Percentiles rank a stretch among this genome's conserved stretches.
Conservation (phyloP, 1,139 yeast genomes). For the Pneumocystis carinii region DNA sequence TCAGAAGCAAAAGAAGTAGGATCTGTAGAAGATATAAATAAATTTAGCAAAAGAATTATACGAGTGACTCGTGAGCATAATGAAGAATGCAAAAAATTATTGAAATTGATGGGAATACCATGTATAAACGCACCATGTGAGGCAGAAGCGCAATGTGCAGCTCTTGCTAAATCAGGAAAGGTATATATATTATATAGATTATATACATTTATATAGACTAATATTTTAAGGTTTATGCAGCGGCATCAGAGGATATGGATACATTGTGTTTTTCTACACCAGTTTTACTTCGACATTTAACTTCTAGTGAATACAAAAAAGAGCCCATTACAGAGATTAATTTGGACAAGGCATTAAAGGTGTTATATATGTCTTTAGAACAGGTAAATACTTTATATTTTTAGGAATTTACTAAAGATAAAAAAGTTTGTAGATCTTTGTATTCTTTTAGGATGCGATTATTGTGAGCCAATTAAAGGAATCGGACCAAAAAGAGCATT, state of each 20-base stretch:
- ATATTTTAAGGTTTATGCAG: constrained; percentile 60
- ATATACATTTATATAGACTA: neutral
- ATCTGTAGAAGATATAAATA: constrained; percentile 57
- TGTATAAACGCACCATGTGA: constrained; percentile 89
- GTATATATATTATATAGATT: constrained; percentile 1
- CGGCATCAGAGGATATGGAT: constrained; percentile 99
- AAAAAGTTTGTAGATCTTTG: constrained; percentile 64
- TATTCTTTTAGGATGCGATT: constrained; percentile 89
- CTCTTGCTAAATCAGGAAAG: constrained; percentile 61
- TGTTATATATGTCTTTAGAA: constrained; percentile 52
- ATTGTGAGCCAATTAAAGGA: constrained; percentile 87
- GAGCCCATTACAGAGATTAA: constrained; percentile 80
- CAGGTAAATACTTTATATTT: constrained; percentile 24
- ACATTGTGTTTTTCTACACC: constrained; percentile 87
- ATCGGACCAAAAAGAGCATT: constrained; percentile 91
- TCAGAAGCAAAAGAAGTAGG: constrained; percentile 68
- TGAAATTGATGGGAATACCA: constrained; percentile 88
- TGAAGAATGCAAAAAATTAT: constrained; percentile 73
- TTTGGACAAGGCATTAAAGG: constrained; percentile 53
- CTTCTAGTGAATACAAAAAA: constrained; percentile 86
- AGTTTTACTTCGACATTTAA: constrained; percentile 65
- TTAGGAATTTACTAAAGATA: neutral
- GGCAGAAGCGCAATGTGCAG: constrained; percentile 98
- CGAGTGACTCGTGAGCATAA: constrained; percentile 79
- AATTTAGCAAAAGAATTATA: constrained; percentile 75